Evolutionary conservation across 331 rosid genomes (phyloP).

Genomic region (Arachis monticola): DNA sequence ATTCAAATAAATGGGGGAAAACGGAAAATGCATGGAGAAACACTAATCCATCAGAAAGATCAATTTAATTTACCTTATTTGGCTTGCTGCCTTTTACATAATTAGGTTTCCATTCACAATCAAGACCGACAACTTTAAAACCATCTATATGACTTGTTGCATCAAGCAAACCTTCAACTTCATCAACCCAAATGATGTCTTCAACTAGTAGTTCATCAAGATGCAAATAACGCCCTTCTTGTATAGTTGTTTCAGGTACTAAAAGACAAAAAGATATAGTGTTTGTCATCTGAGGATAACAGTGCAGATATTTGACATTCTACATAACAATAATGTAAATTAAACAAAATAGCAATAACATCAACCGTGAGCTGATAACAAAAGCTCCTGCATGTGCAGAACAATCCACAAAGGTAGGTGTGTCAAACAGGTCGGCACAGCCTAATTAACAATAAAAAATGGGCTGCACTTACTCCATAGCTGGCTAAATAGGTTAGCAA

Average conservation of each 20-base stretch:
- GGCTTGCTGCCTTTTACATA: slow-evolving; percentile 72
- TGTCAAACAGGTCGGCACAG: too few species aligned
- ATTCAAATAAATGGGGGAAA: slow-evolving; percentile 26
- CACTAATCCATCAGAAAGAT: slow-evolving; percentile 26
- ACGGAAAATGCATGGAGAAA: slow-evolving; percentile 21
- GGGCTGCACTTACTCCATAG: too few species aligned
- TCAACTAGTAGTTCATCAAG: slow-evolving; percentile 65
- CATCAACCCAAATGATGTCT: slow-evolving; percentile 82
- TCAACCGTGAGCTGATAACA: slow-evolving; percentile 16
- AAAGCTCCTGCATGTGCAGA: slow-evolving; percentile 3
- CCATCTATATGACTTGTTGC: slow-evolving; percentile 75
- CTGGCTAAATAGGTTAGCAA: too few species aligned
- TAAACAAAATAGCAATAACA: not conserved
- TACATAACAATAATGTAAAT: not conserved
- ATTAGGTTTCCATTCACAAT: slow-evolving; percentile 99
- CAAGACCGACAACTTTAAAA: slow-evolving; percentile 83
- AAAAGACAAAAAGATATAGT: slow-evolving; percentile 19
- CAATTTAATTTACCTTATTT: slow-evolving; percentile 68
- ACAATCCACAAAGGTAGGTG: not conserved
- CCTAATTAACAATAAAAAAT: too few species aligned
- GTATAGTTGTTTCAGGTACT: slow-evolving; percentile 69
- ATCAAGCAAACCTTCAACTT: slow-evolving; percentile 59
- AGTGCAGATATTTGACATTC: slow-evolving; percentile 19
- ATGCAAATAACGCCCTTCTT: slow-evolving; percentile 64
- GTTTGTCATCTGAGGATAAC: slow-evolving; percentile 35